These are phyloP conservation scores for Sporothrix globosa DNA, from an alignment of 2,329 filamentous ascomycete species.

Conservation along the genomic window DNA sequence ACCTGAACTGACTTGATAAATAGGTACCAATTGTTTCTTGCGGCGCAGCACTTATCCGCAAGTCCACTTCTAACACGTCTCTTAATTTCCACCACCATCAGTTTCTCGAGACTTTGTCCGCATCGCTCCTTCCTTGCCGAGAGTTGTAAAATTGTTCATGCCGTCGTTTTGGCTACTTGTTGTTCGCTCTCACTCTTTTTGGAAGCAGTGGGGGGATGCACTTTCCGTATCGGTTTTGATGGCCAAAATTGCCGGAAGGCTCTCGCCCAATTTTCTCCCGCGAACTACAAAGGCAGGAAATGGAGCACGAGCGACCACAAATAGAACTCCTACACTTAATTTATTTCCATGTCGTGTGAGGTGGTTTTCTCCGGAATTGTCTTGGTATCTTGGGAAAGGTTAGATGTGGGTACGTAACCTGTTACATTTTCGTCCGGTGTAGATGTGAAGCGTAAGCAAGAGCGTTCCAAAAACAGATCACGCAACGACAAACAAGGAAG, in stretches of 20 bases:
- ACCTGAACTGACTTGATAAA: neutral
- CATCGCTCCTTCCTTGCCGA: constrained; percentile 15
- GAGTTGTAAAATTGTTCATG: constrained; percentile 22
- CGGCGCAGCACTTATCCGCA: constrained; percentile 1
- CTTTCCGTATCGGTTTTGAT: neutral
- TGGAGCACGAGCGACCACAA: neutral
- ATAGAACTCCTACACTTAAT: constrained; percentile 3
- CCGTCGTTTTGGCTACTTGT: neutral
- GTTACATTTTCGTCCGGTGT: constrained; percentile 16
- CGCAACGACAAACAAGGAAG: constrained; percentile 15
- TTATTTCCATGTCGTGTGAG: constrained; percentile 1
- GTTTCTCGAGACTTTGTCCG: constrained; percentile 2
- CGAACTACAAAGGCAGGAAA: neutral
- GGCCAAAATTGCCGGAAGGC: neutral
- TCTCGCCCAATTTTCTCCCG: neutral
- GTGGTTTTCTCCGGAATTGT: neutral
- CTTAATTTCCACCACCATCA: neutral
- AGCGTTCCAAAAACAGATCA: constrained; percentile 23
- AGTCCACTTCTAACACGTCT: neutral
- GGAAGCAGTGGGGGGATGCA: constrained; percentile 10
- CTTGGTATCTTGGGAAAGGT: constrained; percentile 6
- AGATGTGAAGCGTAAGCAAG: neutral
- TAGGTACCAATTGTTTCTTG: neutral
- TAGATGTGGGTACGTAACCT: neutral
- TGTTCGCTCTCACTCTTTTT: neutral